phyloP scores from a whole-genome alignment of 2,329 filamentous ascomycete species.

The Ophiostoma ips region DNA sequence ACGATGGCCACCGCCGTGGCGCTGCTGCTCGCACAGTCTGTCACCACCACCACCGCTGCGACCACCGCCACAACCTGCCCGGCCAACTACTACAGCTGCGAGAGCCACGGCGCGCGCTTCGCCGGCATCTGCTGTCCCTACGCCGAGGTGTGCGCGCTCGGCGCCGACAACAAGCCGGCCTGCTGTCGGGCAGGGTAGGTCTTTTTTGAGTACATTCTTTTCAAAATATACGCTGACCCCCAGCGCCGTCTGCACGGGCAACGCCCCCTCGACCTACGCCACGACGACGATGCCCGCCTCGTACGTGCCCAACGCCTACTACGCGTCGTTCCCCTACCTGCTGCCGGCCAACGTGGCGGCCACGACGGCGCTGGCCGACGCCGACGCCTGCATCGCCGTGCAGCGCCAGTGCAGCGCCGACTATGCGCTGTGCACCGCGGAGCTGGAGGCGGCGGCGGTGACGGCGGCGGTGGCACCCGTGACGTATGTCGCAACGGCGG shows the following conservation, averaged over 20 bases:
- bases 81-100: conserved; percentile 36
- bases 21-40: no score
- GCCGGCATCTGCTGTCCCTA: conserved; percentile 35
- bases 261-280: conserved; percentile 27
- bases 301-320: conserved; percentile 43
- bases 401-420: conserved; percentile 37
- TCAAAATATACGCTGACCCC: no score
- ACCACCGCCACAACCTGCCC: conserved; percentile 26
- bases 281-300: conserved; percentile 28
- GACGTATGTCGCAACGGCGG: conserved; percentile 1
- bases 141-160: conserved; percentile 36
- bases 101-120: conserved; percentile 32
- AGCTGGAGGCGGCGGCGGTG: conserved; percentile 27
- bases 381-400: conserved; percentile 37
- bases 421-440: conserved; percentile 38
- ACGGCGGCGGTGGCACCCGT: no score
- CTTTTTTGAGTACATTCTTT: conserved; percentile 19
- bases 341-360: conserved; percentile 13
- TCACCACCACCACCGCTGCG: no score
- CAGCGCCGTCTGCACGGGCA: conserved; percentile 41
- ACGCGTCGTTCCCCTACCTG: conserved; percentile 46
- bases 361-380: conserved; percentile 34
- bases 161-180: conserved; percentile 33
- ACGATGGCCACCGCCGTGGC: no score
- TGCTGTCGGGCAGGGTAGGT: conserved; percentile 40